Percentiles rank a stretch among this genome's conserved stretches.
Conservation (phyloP, 495 filamentous ascomycete genomes). For the Astrothelium macrocarpum region DNA sequence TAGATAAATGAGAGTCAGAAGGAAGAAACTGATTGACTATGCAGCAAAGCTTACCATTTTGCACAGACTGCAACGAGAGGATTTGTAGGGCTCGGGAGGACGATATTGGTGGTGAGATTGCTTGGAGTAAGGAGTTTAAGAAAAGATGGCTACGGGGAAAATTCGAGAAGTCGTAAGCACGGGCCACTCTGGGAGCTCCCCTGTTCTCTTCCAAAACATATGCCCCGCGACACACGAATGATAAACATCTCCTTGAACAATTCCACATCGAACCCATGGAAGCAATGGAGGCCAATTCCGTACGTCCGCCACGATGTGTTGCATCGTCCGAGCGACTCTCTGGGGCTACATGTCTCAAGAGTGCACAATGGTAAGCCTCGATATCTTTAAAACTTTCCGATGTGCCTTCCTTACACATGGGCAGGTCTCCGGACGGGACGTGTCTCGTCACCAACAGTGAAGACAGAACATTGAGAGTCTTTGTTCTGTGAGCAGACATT, state of each 20-base stretch:
- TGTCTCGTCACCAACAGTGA: slow-evolving; percentile 64
- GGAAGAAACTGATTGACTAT: too few species aligned
- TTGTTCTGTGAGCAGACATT: slow-evolving; percentile 47
- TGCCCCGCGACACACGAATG: too few species aligned
- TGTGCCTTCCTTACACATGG: slow-evolving; percentile 28
- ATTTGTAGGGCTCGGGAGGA: not conserved
- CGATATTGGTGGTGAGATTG: not conserved
- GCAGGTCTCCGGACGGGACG: slow-evolving; percentile 67
- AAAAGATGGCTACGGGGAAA: not conserved
- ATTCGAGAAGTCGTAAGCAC: slow-evolving; percentile 3
- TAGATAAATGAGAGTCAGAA: slow-evolving; percentile 8
- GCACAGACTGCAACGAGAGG: not conserved
- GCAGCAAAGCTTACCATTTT: slow-evolving; percentile 10
- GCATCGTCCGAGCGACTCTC: too few species aligned
- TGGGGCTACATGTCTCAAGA: slow-evolving; percentile 45
- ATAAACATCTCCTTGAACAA: too few species aligned
- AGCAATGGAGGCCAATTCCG: not conserved
- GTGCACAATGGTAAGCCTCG: slow-evolving; percentile 44
- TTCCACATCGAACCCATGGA: not conserved
- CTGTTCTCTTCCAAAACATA: not conserved
- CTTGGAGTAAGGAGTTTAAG: not conserved
- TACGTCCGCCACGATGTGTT: not conserved
- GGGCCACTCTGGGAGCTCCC: not conserved
- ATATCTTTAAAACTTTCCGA: not conserved
- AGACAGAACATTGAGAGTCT: slow-evolving; percentile 58